These are phyloP conservation scores for Wickerhamomyces hampshirensis DNA, from an alignment of 805 yeast species.

Conservation along the genomic window DNA sequence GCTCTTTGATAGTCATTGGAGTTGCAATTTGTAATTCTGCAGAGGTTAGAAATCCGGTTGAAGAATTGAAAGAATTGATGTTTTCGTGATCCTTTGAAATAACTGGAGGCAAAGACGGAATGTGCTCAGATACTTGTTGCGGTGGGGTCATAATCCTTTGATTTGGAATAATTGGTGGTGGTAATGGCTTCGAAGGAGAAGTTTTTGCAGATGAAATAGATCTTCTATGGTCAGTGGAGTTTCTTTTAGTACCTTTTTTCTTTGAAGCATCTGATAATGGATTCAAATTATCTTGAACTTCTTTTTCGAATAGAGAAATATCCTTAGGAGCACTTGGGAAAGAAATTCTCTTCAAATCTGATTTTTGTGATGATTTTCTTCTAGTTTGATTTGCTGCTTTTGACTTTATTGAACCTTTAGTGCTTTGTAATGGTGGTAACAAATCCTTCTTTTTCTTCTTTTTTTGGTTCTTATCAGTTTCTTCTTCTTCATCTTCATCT, in stretches of 20 bases:
- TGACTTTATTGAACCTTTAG: neutral
- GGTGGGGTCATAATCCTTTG: slow-evolving; percentile 20
- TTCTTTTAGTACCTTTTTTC: neutral
- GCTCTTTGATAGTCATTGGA: slow-evolving; percentile 8
- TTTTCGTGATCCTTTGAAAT: slow-evolving; percentile 12
- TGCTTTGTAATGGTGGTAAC: slow-evolving; percentile 6
- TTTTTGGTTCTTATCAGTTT: neutral
- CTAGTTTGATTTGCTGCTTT: slow-evolving; percentile 1
- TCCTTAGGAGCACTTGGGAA: slow-evolving; percentile 20
- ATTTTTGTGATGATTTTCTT: slow-evolving; percentile 7
- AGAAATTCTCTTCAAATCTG: slow-evolving; percentile 19
- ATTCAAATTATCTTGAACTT: slow-evolving; percentile 3
- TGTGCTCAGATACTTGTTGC: slow-evolving; percentile 9
- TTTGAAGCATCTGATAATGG: slow-evolving; percentile 1
- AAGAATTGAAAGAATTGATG: slow-evolving; percentile 16
- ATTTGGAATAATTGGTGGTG: slow-evolving; percentile 18
- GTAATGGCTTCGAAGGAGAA: slow-evolving; percentile 16
- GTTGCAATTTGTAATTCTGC: slow-evolving; percentile 11
- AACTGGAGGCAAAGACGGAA: slow-evolving; percentile 17
- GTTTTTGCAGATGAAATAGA: slow-evolving; percentile 1
- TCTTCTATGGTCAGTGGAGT: slow-evolving; percentile 3
- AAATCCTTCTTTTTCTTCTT: slow-evolving; percentile 4
- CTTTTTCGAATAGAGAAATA: slow-evolving; percentile 14
- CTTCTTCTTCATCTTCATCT: slow-evolving; percentile 8
- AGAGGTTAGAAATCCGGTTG: slow-evolving; percentile 4